These are phyloP conservation scores for Fusarium neocosmosporiellum DNA, from an alignment of 2,329 filamentous ascomycete species.

Conservation along the genomic window DNA sequence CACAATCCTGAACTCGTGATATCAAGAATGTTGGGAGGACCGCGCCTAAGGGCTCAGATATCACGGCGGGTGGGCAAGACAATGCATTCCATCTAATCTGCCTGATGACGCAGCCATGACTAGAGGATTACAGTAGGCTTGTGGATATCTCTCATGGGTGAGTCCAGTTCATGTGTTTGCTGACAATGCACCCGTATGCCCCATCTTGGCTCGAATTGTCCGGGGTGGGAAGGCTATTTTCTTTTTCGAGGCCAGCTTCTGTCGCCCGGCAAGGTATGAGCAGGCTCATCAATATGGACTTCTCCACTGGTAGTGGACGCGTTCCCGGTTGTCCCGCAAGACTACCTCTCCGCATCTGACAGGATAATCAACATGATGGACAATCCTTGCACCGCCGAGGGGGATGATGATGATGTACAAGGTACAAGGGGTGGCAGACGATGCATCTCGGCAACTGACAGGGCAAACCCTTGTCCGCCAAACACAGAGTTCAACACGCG, in stretches of 20 bases:
- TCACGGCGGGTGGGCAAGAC: neutral
- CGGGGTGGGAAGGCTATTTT: neutral
- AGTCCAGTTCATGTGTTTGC: neutral
- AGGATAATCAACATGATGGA: slow-evolving; percentile 1
- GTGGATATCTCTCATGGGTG: neutral
- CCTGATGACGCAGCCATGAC: slow-evolving; percentile 23
- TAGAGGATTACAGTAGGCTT: neutral
- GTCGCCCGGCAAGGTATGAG: neutral
- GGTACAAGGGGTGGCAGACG: neutral
- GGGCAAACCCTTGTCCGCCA: slow-evolving; percentile 6
- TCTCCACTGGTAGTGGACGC: neutral
- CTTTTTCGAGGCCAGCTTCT: neutral
- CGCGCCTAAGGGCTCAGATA: neutral
- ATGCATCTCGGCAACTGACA: slow-evolving; percentile 4
- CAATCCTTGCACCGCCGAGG: neutral
- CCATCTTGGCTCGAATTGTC: neutral
- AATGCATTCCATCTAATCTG: neutral
- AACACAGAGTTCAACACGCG: slow-evolving; percentile 17
- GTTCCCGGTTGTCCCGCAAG: neutral
- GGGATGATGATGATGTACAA: neutral
- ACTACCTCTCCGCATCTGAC: neutral
- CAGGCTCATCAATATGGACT: neutral
- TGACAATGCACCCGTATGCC: neutral
- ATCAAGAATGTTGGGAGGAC: neutral
- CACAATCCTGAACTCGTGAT: neutral